Evolutionary conservation across 768 basidiomycete species (phyloP), one percentile per base, ranked within the genome.

Genomic region (Naematelia aurantialba): DNA sequence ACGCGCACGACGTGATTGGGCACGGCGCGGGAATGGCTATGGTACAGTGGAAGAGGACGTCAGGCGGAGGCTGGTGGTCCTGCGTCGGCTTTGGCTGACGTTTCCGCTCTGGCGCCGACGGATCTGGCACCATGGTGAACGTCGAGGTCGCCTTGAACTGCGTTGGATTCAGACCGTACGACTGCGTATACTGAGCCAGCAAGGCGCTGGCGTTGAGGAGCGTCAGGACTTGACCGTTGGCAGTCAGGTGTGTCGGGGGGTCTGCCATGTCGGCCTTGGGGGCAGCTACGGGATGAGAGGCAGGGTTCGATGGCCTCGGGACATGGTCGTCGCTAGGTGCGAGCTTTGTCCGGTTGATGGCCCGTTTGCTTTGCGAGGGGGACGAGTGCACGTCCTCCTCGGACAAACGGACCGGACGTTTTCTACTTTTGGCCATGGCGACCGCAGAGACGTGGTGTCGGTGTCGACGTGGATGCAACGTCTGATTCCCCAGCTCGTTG

Each of bases 121-220:
- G 52, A 19, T 19, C 24, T 10, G 58, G 58, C 10, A 60, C 27
- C 26, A 26, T 55, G 3, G 45, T 42, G 31, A 53, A 60, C 4
- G 44, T 48, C 13, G 52, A n/a, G 13, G 24, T 44, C 5, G 27
- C 27, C 2, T 45, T 17, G 54, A 58, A 60, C 17, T 26, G 10
- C 0, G 55, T 34, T n/a, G 58, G 58, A 31, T 58, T 27, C 3
- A 52, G 39, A 4, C 62, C 65, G 17, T 64, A 58, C 1, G 68
- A 47, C 45, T 69, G 56, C 26, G 51, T 26, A 29, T 61, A 69
- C 5, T 39, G 47, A 1, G 49, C 48, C 8, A 69, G 24, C 49
- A 63, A 34, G 29, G 17, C 29, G 1, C 64, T 64, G n/a, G 61
- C 61, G 34, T 63, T 58, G 14, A 56, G 55, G 19, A 56, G 45